These are phyloP conservation scores for Phaeotremella fagi DNA, from an alignment of 768 basidiomycete species.

Conservation along the genomic window DNA sequence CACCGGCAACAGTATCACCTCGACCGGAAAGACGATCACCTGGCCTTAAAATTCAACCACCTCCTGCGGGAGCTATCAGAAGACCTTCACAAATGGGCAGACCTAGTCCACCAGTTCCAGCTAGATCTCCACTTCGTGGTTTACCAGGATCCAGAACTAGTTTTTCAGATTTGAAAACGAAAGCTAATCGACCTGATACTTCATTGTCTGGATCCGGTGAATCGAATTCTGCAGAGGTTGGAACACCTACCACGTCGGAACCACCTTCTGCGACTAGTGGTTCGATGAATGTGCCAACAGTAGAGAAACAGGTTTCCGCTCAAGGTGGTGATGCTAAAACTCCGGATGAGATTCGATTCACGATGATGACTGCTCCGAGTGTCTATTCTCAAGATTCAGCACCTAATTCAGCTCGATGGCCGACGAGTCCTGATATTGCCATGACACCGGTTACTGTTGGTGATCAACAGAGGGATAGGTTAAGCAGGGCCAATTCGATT, in stretches of 20 bases:
- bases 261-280: not conserved
- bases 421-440: slow-evolving; percentile 5
- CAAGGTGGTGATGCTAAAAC: not conserved
- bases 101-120: slow-evolving; percentile 38
- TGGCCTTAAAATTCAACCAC: slow-evolving; percentile 5
- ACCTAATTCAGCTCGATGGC: slow-evolving; percentile 9
- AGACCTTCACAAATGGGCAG: slow-evolving; percentile 1
- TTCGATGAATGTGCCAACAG: not conserved
- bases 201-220: slow-evolving; percentile 9
- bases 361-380: slow-evolving; percentile 16
- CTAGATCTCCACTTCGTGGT: slow-evolving; percentile 28
- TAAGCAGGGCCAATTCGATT: slow-evolving; percentile 4
- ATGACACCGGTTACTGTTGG: not conserved
- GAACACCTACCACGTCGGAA: slow-evolving; percentile 6
- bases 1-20: not conserved
- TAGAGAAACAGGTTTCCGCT: not conserved
- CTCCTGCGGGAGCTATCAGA: not conserved
- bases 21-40: slow-evolving; percentile 4
- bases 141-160: not conserved
- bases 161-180: not conserved
- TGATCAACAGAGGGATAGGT: slow-evolving; percentile 8
- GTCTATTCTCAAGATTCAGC: slow-evolving; percentile 33
- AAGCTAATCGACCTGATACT: not conserved
- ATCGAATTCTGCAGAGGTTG: slow-evolving; percentile 7
- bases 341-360: slow-evolving; percentile 22